phyloP scores from a whole-genome alignment of 164 flowering plant genomes.

The Stephania japonica region DNA sequence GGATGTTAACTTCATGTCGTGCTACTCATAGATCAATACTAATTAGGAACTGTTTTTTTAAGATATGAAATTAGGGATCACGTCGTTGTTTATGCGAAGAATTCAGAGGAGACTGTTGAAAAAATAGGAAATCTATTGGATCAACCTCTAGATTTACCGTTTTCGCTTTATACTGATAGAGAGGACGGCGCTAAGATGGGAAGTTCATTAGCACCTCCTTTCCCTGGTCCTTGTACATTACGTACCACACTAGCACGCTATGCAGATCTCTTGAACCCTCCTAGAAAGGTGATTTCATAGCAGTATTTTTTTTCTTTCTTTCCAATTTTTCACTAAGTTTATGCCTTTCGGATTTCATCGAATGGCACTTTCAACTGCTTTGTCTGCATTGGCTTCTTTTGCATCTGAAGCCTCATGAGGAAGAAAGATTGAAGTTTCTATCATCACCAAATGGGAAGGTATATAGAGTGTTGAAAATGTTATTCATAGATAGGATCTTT shows the following conservation, averaged over 20 bases:
- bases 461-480: not conserved
- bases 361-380: conserved; percentile 36
- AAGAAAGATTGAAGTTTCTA: conserved; percentile 56
- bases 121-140: conserved; percentile 66
- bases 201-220: conserved; percentile 66
- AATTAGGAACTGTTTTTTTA: conserved; percentile 6
- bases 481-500: not conserved
- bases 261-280: conserved; percentile 82
- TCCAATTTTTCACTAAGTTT: not conserved
- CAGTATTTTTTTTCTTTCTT: not conserved
- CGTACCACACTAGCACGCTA: conserved; percentile 59
- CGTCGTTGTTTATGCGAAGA: conserved; percentile 81
- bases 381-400: conserved; percentile 75
- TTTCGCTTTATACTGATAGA: conserved; percentile 68
- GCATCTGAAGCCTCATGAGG: conserved; percentile 66
- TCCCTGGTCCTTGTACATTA: conserved; percentile 78
- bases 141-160: conserved; percentile 45
- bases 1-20: not conserved
- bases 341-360: not conserved
- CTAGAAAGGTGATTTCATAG: conserved; percentile 52
- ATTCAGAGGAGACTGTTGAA: conserved; percentile 63
- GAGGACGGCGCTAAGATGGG: conserved; percentile 63
- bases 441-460: conserved; percentile 87
- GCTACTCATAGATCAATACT: not conserved
- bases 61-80: conserved; percentile 97